Percentiles rank a stretch among this genome's conserved stretches.
These are phyloP conservation scores for Cordyceps farinosa DNA, from an alignment of 2,329 filamentous ascomycete species.

Conservation along the genomic window DNA sequence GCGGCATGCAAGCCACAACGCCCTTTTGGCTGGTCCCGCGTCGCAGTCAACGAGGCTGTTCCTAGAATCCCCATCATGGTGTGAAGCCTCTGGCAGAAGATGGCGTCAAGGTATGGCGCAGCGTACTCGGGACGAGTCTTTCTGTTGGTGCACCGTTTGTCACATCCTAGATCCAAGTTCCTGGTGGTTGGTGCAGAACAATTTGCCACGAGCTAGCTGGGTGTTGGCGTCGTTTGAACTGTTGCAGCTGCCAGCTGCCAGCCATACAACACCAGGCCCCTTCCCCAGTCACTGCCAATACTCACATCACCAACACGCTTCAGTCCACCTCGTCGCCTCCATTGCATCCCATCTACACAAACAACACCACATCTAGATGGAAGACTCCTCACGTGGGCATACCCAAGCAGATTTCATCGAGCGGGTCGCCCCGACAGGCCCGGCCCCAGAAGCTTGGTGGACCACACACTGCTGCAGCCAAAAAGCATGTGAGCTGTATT, in stretches of 20 bases:
- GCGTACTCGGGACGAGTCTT: not conserved
- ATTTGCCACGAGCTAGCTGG: not conserved
- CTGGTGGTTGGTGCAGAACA: not conserved
- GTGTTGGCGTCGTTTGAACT: not conserved
- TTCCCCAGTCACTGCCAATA: not conserved
- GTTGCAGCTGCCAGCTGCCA: no score
- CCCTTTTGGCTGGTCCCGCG: not conserved
- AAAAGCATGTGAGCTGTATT: slow-evolving; percentile 4
- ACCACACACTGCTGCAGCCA: not conserved
- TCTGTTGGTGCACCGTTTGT: not conserved
- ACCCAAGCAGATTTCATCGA: not conserved
- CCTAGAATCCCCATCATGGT: not conserved
- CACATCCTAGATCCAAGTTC: no score
- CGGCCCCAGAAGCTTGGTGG: not conserved
- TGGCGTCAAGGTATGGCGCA: not conserved
- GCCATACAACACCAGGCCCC: not conserved
- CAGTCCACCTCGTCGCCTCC: not conserved
- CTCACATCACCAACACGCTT: not conserved
- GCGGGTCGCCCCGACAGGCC: slow-evolving; percentile 5
- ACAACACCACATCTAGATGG: not conserved
- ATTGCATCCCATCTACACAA: not conserved
- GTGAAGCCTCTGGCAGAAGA: not conserved
- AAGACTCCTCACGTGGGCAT: not conserved
- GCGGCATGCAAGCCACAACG: not conserved
- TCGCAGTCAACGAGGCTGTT: not conserved